Percentiles rank a stretch among this genome's conserved stretches.
phyloP scores from a whole-genome alignment of 805 yeast genomes.

The Wickerhamiella bombiphila region DNA sequence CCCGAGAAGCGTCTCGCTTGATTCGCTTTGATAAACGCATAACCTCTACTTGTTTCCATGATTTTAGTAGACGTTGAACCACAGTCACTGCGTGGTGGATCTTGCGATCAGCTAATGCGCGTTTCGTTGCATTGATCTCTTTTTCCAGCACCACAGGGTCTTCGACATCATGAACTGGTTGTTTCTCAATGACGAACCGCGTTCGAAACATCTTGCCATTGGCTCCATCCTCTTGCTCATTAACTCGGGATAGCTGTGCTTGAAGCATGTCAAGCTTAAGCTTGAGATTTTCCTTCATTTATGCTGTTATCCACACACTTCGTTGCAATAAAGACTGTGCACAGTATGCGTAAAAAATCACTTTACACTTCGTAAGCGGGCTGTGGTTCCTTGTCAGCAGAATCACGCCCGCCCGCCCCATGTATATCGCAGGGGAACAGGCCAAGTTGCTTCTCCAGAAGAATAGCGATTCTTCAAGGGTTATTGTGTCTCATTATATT shows the following conservation, averaged over 20 bases:
- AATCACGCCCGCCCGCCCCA: no score
- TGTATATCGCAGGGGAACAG: no score
- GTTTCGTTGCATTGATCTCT: slow-evolving; percentile 16
- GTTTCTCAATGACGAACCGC: slow-evolving; percentile 16
- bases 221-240: slow-evolving; percentile 9
- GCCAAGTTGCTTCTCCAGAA: no score
- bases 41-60: slow-evolving; percentile 21
- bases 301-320: no score
- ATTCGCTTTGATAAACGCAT: slow-evolving; percentile 22
- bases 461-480: no score
- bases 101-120: slow-evolving; percentile 21
- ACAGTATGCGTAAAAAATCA: no score
- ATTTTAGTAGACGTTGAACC: slow-evolving; percentile 22
- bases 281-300: slow-evolving; percentile 23
- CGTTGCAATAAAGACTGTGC: no score
- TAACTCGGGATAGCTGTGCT: slow-evolving; percentile 20
- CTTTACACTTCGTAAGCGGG: no score
- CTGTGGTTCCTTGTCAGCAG: no score
- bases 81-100: slow-evolving; percentile 19
- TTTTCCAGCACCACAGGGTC: slow-evolving; percentile 9
- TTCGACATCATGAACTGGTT: slow-evolving; percentile 1
- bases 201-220: slow-evolving; percentile 21
- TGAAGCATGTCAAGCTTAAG: slow-evolving; percentile 27
- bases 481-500: no score
- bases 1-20: slow-evolving; percentile 5